Conservation (phyloP, 106 monocot genomes). For the Ottelia alismoides region DNA sequence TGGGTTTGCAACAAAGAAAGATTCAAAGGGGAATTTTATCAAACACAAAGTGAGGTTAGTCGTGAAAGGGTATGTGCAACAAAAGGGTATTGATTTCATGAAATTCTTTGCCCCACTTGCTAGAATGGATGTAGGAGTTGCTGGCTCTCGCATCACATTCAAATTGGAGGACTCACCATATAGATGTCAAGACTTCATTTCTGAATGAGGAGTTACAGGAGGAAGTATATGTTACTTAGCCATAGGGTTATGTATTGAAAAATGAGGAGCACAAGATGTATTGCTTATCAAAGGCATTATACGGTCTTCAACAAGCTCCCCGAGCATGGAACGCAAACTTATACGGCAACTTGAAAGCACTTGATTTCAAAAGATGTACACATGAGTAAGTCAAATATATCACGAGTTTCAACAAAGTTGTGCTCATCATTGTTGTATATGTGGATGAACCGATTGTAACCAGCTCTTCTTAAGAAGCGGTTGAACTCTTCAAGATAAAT, state of each 20-base stretch:
- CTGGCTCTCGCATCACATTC: constrained; percentile 4
- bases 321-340: constrained; percentile 1
- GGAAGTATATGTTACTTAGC: constrained; percentile 4
- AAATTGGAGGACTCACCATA: no score
- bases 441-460: constrained; percentile 1
- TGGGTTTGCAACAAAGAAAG: background rate
- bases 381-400: background rate
- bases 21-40: background rate
- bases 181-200: constrained; percentile 6
- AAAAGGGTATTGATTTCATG: background rate
- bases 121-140: background rate
- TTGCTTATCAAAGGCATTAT: constrained; percentile 2
- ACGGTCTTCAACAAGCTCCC: constrained; percentile 7
- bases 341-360: background rate
- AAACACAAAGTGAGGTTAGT: no score
- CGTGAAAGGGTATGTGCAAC: no score
- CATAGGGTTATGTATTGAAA: background rate
- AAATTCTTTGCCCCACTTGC: constrained; percentile 1
- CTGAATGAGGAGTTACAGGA: background rate
- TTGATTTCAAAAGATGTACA: background rate
- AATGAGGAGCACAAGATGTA: background rate
- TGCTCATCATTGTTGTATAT: background rate
- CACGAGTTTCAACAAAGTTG: no score
- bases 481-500: background rate
- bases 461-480: background rate